A percentile compares a stretch with the other conserved stretches of the same genome.
These are phyloP conservation scores for Millerozyma miso DNA, from an alignment of 805 yeast genomes.

Conservation along the genomic window DNA sequence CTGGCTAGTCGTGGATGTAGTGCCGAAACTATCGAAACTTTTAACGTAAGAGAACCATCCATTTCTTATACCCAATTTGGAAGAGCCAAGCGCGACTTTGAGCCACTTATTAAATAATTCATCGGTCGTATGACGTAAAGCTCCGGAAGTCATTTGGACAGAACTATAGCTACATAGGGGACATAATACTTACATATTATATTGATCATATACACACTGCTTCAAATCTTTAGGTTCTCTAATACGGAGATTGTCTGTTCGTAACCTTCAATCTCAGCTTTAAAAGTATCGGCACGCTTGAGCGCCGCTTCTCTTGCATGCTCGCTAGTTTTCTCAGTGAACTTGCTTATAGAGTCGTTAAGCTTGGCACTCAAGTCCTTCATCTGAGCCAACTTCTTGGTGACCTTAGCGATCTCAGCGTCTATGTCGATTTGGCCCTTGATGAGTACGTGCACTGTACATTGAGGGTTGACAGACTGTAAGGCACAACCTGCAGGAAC, in stretches of 20 bases:
- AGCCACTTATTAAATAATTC: no score
- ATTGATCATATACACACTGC: not conserved
- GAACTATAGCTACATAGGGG: no score
- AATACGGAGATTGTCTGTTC: conserved; percentile 81
- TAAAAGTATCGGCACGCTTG: conserved; percentile 61
- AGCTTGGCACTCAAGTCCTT: conserved; percentile 56
- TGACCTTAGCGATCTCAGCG: conserved; percentile 80
- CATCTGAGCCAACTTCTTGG: conserved; percentile 68
- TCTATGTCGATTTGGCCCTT: conserved; percentile 94
- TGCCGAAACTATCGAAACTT: not conserved
- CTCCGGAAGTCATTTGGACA: no score
- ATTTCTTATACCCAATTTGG: no score
- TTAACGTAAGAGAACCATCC: not conserved
- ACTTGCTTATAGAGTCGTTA: conserved; percentile 75
- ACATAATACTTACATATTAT: no score
- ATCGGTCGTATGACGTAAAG: no score
- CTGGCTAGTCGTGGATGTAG: not conserved
- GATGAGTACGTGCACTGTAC: conserved; percentile 84
- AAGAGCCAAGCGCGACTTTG: no score
- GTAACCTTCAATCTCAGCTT: conserved; percentile 88
- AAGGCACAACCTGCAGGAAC: conserved; percentile 91
- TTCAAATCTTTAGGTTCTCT: conserved; percentile 62
- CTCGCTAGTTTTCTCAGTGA: conserved; percentile 77
- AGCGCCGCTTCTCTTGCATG: conserved; percentile 76
- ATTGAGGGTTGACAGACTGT: conserved; percentile 72